A percentile compares a stretch with the other conserved stretches of the same genome.
Evolutionary conservation across 2,329 filamentous ascomycete species (phyloP).

Genomic region (Ophiostoma piceae): DNA sequence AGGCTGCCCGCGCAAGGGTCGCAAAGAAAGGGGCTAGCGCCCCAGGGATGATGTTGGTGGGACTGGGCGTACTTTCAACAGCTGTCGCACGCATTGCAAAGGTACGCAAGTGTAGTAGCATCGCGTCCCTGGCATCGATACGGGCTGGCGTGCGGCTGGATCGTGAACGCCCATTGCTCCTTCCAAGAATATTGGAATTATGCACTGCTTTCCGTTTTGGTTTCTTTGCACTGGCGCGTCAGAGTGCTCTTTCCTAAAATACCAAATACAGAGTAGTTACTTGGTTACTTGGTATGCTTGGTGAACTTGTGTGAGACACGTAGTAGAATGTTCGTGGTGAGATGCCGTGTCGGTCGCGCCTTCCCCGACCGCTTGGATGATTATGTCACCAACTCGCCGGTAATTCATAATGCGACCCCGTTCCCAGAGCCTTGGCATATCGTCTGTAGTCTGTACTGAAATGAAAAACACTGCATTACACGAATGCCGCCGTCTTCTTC

Average conservation of each 20-base stretch:
- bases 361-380: background rate
- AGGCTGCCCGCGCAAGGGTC: constrained; percentile 4
- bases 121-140: background rate
- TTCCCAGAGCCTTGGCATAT: background rate
- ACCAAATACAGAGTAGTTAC: no score
- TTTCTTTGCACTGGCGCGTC: background rate
- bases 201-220: background rate
- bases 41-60: background rate
- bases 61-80: background rate
- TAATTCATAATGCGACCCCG: background rate
- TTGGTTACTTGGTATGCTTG: background rate
- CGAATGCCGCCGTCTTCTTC: background rate
- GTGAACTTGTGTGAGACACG: background rate
- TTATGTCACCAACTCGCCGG: background rate
- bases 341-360: background rate
- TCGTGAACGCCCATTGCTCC: background rate
- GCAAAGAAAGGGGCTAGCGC: constrained; percentile 8
- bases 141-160: background rate
- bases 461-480: background rate
- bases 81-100: background rate
- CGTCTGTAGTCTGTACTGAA: background rate
- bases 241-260: background rate
- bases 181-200: background rate
- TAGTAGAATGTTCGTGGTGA: background rate
- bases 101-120: background rate